Evolutionary conservation across 768 basidiomycete species (phyloP).

Genomic region (Mycena albidolilacea): DNA sequence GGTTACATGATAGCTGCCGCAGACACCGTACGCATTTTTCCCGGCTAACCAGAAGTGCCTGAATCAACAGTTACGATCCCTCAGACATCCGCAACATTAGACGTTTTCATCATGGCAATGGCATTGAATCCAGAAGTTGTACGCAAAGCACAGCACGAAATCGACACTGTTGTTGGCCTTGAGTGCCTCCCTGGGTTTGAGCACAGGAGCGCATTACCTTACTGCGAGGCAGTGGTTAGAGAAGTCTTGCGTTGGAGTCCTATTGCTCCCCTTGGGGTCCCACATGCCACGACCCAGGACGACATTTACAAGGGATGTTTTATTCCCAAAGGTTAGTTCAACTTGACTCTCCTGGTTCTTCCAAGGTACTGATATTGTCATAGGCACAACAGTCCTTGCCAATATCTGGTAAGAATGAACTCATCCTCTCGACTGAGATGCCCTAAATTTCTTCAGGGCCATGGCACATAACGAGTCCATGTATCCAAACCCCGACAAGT

Average conservation of each 20-base stretch:
- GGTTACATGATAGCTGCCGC: not conserved
- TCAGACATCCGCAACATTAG: constrained; percentile 42
- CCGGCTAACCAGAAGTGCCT: not conserved
- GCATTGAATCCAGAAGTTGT: constrained; percentile 45
- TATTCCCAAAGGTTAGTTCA: constrained; percentile 48
- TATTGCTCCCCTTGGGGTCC: constrained; percentile 18
- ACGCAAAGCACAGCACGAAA: constrained; percentile 46
- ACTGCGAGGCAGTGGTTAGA: constrained; percentile 27
- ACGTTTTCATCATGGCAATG: constrained; percentile 46
- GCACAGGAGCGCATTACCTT: constrained; percentile 39
- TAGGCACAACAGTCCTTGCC: constrained; percentile 13
- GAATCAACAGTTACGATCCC: not conserved
- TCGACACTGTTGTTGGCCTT: constrained; percentile 47
- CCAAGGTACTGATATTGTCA: not conserved
- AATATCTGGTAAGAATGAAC: constrained; percentile 14
- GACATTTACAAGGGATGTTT: constrained; percentile 50
- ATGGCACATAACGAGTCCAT: constrained; percentile 46
- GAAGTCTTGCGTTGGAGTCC: constrained; percentile 36
- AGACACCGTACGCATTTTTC: constrained; percentile 5
- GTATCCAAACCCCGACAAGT: constrained; percentile 46
- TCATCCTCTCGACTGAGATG: not conserved
- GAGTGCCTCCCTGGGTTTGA: constrained; percentile 47
- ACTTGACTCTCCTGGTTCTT: constrained; percentile 33
- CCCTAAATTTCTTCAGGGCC: not conserved
- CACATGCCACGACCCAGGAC: constrained; percentile 43